Conservation (phyloP, 306 rosid genomes). For the Acmispon strigosus region DNA sequence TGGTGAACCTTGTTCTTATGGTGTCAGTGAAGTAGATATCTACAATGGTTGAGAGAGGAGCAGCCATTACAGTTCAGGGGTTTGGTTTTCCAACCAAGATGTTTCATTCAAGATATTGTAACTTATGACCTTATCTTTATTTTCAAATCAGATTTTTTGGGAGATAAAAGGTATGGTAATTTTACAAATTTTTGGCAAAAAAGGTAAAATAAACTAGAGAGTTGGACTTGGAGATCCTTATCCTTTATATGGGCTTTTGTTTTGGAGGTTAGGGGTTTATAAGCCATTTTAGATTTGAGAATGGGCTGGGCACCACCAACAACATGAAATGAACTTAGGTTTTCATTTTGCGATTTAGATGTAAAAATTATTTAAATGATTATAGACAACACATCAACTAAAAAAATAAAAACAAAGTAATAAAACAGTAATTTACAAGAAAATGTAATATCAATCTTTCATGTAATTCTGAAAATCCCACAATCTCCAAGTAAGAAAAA, state of each 20-base stretch:
- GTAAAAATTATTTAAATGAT: too few relatives aligned
- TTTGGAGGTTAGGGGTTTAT: background rate
- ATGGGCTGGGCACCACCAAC: background rate
- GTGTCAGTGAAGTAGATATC: conserved; percentile 48
- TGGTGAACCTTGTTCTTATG: conserved; percentile 43
- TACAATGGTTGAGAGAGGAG: conserved; percentile 44
- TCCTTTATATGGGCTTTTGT: background rate
- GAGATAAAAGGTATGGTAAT: background rate
- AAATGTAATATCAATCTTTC: too few relatives aligned
- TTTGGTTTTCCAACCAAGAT: background rate
- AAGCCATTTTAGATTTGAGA: background rate
- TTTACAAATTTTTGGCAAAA: too few relatives aligned
- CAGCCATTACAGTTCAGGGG: conserved; percentile 40
- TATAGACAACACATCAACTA: too few relatives aligned
- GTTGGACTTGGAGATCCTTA: too few relatives aligned
- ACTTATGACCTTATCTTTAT: conserved; percentile 29
- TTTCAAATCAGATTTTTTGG: background rate
- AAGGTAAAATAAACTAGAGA: too few relatives aligned
- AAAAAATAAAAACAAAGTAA: too few relatives aligned
- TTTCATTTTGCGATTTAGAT: too few relatives aligned
- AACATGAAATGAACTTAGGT: too few relatives aligned
- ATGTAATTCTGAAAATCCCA: too few relatives aligned
- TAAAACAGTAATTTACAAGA: too few relatives aligned
- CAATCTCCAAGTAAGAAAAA: too few relatives aligned
- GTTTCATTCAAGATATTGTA: background rate